Percentiles rank a stretch among this genome's conserved stretches.
These are phyloP conservation scores for Jackrogersella minutella DNA, from an alignment of 495 filamentous ascomycete species.

Conservation along the genomic window DNA sequence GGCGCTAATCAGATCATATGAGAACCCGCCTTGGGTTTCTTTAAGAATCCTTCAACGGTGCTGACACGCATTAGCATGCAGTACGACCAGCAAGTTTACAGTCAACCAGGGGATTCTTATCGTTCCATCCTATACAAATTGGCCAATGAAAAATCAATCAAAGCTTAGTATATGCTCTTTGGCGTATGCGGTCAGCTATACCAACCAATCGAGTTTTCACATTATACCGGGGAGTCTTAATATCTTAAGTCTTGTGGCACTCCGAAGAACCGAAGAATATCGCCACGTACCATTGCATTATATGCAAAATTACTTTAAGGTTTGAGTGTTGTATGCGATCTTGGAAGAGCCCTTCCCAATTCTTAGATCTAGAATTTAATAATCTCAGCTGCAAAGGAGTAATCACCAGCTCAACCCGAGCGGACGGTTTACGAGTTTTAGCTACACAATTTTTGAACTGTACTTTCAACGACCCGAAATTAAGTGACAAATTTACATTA, in stretches of 20 bases:
- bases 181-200: not conserved
- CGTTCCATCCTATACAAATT: not conserved
- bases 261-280: not conserved
- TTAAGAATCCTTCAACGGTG: conserved; percentile 1
- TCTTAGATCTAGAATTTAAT: not conserved
- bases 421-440: not conserved
- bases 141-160: not conserved
- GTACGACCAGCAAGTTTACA: not conserved
- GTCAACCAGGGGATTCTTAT: conserved; percentile 3
- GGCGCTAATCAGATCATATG: not conserved
- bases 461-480: not conserved
- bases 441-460: not conserved
- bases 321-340: not conserved
- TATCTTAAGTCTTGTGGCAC: not conserved
- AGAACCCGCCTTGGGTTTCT: not conserved
- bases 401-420: not conserved
- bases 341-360: not conserved
- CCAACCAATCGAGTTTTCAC: not conserved
- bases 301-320: not conserved
- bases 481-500: not conserved
- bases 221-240: not conserved
- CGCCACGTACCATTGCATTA: not conserved
- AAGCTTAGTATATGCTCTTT: not conserved
- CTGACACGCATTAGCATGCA: conserved; percentile 3
- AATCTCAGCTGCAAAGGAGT: not conserved